phyloP scores from a whole-genome alignment of 2,329 filamentous ascomycete genomes.

The Periglandula ipomoeae region DNA sequence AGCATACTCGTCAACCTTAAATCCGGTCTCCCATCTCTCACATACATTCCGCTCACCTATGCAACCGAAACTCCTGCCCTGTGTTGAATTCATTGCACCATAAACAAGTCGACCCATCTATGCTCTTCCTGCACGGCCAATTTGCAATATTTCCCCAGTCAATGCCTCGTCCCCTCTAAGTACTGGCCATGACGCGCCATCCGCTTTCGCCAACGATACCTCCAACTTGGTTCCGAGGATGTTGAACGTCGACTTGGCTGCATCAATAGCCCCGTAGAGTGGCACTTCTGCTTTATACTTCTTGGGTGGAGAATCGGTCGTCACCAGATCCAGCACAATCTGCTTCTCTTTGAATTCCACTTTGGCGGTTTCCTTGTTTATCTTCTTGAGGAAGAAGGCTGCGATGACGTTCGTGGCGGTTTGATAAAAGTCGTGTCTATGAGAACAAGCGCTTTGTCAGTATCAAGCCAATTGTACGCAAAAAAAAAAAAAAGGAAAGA shows the following conservation, averaged over 20 bases:
- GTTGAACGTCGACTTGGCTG: conserved; percentile 66
- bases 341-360: conserved; percentile 57
- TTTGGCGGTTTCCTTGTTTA: conserved; percentile 69
- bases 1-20: too few species aligned
- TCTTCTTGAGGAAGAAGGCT: conserved; percentile 94
- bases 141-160: conserved; percentile 74
- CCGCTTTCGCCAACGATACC: conserved; percentile 61
- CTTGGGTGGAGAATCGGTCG: conserved; percentile 67
- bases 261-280: conserved; percentile 69
- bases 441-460: not conserved
- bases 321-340: conserved; percentile 74
- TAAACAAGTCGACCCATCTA: not conserved
- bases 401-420: conserved; percentile 77
- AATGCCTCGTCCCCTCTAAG: conserved; percentile 65
- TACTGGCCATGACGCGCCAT: conserved; percentile 76
- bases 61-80: conserved; percentile 1
- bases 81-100: not conserved
- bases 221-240: conserved; percentile 87
- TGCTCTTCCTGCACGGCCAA: conserved; percentile 61
- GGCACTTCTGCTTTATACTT: conserved; percentile 66
- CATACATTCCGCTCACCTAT: conserved; percentile 5
- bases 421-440: conserved; percentile 81
- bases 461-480: too few species aligned
- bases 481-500: too few species aligned
- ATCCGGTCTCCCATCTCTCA: too few species aligned